Evolutionary conservation across 2,329 filamentous ascomycete species (phyloP).

Genomic region (Scortechinia acanthostroma): DNA sequence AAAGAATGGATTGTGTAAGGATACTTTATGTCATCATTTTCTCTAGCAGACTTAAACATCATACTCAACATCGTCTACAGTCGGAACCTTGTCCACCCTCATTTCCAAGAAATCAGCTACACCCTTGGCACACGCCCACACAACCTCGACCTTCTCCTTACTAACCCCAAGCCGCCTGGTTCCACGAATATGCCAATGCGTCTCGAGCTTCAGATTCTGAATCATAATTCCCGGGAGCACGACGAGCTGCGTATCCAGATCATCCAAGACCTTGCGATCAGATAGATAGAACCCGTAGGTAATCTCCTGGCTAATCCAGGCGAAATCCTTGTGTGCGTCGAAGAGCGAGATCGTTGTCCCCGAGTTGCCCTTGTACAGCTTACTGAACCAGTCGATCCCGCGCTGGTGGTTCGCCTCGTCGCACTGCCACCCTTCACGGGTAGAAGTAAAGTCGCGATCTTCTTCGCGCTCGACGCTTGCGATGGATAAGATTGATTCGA

Average conservation of each 20-base stretch:
- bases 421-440: constrained; percentile 48
- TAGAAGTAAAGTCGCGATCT: constrained; percentile 46
- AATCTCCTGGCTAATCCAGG: constrained; percentile 43
- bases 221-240: constrained; percentile 47
- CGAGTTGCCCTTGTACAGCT: constrained; percentile 44
- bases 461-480: constrained; percentile 36
- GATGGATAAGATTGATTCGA: constrained; percentile 53
- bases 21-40: too few relatives aligned
- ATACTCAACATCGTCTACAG: constrained; percentile 15
- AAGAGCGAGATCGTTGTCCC: constrained; percentile 20
- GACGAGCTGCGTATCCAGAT: constrained; percentile 44
- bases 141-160: constrained; percentile 27
- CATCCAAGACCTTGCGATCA: constrained; percentile 43
- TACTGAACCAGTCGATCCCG: constrained; percentile 44
- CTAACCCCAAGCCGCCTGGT: constrained; percentile 36
- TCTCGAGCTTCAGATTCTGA: constrained; percentile 42
- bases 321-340: constrained; percentile 26
- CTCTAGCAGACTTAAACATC: constrained; percentile 15
- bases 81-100: constrained; percentile 12
- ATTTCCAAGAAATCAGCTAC: constrained; percentile 12
- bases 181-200: constrained; percentile 46
- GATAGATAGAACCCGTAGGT: constrained; percentile 51
- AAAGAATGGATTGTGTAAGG: too few relatives aligned
- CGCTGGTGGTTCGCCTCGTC: constrained; percentile 43
- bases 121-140: constrained; percentile 11